Evolutionary conservation across 768 basidiomycete species (phyloP), one percentile per base, ranked within the genome.

Genomic region (Serendipita sp.): DNA sequence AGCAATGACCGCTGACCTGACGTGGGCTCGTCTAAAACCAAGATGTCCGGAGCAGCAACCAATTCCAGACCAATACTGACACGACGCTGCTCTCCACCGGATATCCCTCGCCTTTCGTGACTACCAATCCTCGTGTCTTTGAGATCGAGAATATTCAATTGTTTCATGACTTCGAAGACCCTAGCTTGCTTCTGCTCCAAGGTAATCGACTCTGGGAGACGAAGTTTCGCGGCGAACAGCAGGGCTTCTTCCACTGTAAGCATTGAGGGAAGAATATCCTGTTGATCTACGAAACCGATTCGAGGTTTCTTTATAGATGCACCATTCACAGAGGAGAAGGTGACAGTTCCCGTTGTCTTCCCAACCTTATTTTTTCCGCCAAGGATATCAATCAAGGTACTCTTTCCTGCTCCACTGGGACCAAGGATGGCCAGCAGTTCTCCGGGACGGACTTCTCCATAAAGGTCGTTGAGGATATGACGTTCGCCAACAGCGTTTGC

Each of bases 351-450:
- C 1, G 82, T 77, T 1, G 79, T 78, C 2, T 76, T 70, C 0
- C 93, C 94, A 0, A 80, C 78, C 74, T 96, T 97, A 67, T 75
- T 76, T 72, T 87, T 93, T 1, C 87, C 85, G 0, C 92, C 89
- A 8, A 98, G 80, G 43, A 96, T 83, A 70, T 98, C 94, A 16
- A 96, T 85, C 43, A 97, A 77, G 0, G 93, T 92, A 0, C 89
- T 91, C 73, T 95, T 95, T 46, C 92, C 92, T 16, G 91, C 90
- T 64, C 92, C 93, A 68, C 87, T 89, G 0, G 94, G 92, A 0
- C 94, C 94, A 2, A 97, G 80, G 64, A 96, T 83, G n/a, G 88
- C 89, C 80, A 91, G 85, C 77, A 96, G 83, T 66, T 88, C 81
- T 8, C 94, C 92, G 0, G 90, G 82, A 53, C 13, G 15, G 11